Evolutionary conservation across 257 asterid genomes (phyloP).

Genomic region (Solanum bulbocastanum): DNA sequence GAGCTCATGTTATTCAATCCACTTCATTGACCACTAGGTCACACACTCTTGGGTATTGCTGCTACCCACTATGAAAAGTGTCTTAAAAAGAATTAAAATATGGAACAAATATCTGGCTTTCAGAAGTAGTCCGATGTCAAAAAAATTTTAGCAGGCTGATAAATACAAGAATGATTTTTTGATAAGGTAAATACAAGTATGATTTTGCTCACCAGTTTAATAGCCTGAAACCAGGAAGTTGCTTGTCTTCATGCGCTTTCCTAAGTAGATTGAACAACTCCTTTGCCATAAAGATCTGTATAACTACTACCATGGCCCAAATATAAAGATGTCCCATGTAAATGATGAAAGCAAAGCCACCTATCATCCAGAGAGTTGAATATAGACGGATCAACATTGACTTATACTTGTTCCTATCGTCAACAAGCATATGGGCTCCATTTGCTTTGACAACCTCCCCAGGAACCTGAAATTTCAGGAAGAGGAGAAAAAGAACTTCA

Average conservation of each 20-base stretch:
- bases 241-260: constrained; percentile 77
- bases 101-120: not conserved
- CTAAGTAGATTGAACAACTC: constrained; percentile 85
- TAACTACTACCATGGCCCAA: constrained; percentile 83
- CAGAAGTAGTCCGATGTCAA: not conserved
- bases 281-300: constrained; percentile 89
- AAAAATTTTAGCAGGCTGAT: not conserved
- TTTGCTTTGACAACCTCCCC: constrained; percentile 48
- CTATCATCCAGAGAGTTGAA: constrained; percentile 96
- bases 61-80: not conserved
- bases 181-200: not conserved
- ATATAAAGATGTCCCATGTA: constrained; percentile 98
- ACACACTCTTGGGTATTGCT: not conserved
- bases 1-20: not conserved
- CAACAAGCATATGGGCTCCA: constrained; percentile 54
- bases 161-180: not conserved
- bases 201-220: constrained; percentile 65
- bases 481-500: constrained; percentile 4
- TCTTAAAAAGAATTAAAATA: not conserved
- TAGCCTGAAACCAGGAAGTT: constrained; percentile 94
- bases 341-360: constrained; percentile 63
- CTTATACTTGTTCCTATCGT: constrained; percentile 79
- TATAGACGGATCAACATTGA: constrained; percentile 79
- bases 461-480: constrained; percentile 42
- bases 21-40: not conserved